Percentiles rank a stretch among this genome's conserved stretches.
These are phyloP conservation scores for Periconia sp. DNA, from an alignment of 2,329 filamentous ascomycete genomes.

Conservation along the genomic window DNA sequence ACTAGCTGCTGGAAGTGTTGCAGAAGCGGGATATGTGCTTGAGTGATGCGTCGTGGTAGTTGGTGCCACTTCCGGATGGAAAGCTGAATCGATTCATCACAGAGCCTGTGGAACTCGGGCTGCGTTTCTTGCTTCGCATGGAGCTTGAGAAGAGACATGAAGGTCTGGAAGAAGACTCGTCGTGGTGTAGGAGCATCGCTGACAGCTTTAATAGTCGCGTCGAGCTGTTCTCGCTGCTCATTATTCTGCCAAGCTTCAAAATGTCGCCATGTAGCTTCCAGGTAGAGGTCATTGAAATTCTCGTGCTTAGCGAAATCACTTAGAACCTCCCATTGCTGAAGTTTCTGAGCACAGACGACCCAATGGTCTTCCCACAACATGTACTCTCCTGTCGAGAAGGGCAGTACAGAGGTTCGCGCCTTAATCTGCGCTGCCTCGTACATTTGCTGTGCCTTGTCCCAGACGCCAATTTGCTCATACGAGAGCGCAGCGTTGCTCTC, in stretches of 20 bases:
- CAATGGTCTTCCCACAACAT: slow-evolving; percentile 99
- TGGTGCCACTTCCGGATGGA: slow-evolving; percentile 99
- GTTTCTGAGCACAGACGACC: slow-evolving; percentile 95
- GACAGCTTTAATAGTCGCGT: slow-evolving; percentile 93
- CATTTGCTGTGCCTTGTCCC: slow-evolving; percentile 97
- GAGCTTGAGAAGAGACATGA: slow-evolving; percentile 94
- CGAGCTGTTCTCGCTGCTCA: slow-evolving; percentile 86
- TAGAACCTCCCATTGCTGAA: slow-evolving; percentile 98
- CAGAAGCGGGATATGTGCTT: slow-evolving; percentile 91
- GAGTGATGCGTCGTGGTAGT: slow-evolving; percentile 89
- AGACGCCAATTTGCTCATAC: slow-evolving; percentile 98
- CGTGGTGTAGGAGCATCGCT: slow-evolving; percentile 96
- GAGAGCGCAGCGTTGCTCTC: slow-evolving; percentile 97
- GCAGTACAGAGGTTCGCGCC: slow-evolving; percentile 91
- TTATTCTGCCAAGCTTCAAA: slow-evolving; percentile 92
- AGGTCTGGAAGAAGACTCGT: slow-evolving; percentile 95
- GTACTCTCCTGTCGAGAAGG: slow-evolving; percentile 95
- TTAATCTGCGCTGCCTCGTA: slow-evolving; percentile 98
- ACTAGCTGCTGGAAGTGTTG: slow-evolving; percentile 99
- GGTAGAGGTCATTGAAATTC: slow-evolving; percentile 93
- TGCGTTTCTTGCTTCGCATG: slow-evolving; percentile 84
- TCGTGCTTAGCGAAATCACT: slow-evolving; percentile 99
- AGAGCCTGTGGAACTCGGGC: slow-evolving; percentile 84
- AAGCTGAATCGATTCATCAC: slow-evolving; percentile 95
- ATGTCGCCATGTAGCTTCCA: slow-evolving; percentile 95